Evolutionary conservation across 495 filamentous ascomycete genomes (phyloP).

Genomic region (Diplogelasinospora grovesii): DNA sequence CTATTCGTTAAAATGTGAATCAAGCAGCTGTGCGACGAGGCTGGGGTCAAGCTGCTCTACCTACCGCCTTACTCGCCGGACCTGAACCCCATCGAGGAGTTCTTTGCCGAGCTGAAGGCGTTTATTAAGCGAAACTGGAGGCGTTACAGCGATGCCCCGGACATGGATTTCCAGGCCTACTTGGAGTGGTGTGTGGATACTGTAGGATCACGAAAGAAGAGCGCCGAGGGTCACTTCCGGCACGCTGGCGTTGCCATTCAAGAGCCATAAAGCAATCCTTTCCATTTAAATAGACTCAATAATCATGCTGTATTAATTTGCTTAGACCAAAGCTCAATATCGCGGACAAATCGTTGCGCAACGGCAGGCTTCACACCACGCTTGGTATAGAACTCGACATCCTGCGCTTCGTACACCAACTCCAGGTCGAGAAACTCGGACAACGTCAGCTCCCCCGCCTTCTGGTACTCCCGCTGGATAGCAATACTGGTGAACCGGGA

Average conservation of each 20-base stretch:
- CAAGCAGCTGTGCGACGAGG: conserved; percentile 4
- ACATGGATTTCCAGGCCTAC: neutral
- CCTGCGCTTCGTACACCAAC: conserved; percentile 7
- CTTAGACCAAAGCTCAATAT: conserved; percentile 18
- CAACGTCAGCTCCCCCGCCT: too few relatives aligned
- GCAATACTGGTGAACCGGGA: too few relatives aligned
- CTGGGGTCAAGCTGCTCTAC: conserved; percentile 2
- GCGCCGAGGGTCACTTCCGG: neutral
- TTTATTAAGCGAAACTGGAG: conserved; percentile 2
- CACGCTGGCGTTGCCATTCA: neutral
- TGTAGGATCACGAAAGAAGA: neutral
- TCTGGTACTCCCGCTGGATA: too few relatives aligned
- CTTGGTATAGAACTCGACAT: conserved; percentile 9
- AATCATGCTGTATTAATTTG: neutral
- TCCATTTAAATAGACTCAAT: neutral
- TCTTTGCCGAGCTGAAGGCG: conserved; percentile 8
- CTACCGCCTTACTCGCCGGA: conserved; percentile 5
- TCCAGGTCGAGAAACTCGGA: conserved; percentile 11
- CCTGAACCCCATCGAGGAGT: conserved; percentile 9
- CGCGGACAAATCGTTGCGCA: conserved; percentile 13
- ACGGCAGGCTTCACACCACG: conserved; percentile 13
- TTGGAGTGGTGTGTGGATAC: conserved; percentile 1
- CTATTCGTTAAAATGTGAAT: too few relatives aligned
- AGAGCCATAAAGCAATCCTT: neutral
- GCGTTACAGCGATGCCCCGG: neutral